Base-by-base conservation (phyloP, 495 filamentous ascomycete genomes). In the Venustampulla echinocandica region DNA sequence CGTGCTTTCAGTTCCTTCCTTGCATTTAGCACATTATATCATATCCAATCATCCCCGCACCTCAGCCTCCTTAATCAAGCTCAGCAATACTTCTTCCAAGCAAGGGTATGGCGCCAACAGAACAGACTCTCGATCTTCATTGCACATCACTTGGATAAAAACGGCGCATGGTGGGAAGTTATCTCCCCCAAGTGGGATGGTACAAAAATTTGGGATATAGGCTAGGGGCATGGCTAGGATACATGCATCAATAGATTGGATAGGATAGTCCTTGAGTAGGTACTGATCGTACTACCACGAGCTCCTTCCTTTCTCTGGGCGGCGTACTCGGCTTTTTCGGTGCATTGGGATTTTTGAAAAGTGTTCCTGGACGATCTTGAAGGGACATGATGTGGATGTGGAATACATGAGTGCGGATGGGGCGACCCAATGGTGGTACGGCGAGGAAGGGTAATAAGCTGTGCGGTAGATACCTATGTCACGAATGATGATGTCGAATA, bases 1-100 rank as follows among this genome's bases (percentile, higher is more conserved):
- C 10, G 41, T 4, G 5, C 18, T 2, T n/a, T n/a, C n/a, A 57
- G 55, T 57, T 57, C 43, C 50, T 57, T 10, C 55, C 55, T 19
- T 54, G 50, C 47, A 57, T 57, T 27, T 57, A 49, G 33, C 5
- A 51, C 1, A 21, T n/a, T 18, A 34, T 6, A 20, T 36, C 32
- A n/a, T 24, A 4, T 30, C 23, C 3, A 5, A 3, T 14, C 5
- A 13, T 28, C 10, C 30, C 20, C 6, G 11, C 33, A 35, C 5
- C 13, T n/a, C 33, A 6, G 33, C 13, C 33, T 13, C 27, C 27
- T 7, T 7, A 30, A 30, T 30, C 27, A 30, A 30, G 7, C 27
- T 30, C 27, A 13, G n/a, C n/a, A n/a, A n/a, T n/a, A n/a, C n/a
- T n/a, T n/a, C n/a, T n/a, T n/a, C n/a, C n/a, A n/a, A n/a, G n/a